Percentiles rank a stretch among this genome's conserved stretches.
Evolutionary conservation across 106 monocot species (phyloP).

Genomic region (Acorus calamus): DNA sequence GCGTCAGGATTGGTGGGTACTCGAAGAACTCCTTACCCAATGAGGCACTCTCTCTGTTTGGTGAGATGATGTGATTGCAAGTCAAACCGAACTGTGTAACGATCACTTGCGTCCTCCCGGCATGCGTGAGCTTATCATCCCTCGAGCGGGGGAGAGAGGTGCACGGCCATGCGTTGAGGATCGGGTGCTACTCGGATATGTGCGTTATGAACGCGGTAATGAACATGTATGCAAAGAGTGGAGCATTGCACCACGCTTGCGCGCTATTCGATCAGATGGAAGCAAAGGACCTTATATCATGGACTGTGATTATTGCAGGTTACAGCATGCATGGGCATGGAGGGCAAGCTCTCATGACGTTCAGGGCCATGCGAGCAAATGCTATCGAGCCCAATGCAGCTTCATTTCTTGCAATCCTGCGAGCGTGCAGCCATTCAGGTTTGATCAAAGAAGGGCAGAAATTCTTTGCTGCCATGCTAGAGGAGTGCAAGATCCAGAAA

Average conservation of each 20-base stretch:
- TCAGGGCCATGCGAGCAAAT: slow-evolving; percentile 39
- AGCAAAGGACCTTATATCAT: slow-evolving; percentile 34
- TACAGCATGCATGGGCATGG: slow-evolving; percentile 65
- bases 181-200: slow-evolving; percentile 18
- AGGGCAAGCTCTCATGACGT: slow-evolving; percentile 29
- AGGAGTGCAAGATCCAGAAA: slow-evolving; percentile 53
- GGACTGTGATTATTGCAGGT: slow-evolving; percentile 62
- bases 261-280: slow-evolving; percentile 27
- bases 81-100: slow-evolving; percentile 48
- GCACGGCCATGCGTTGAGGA: slow-evolving; percentile 38
- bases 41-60: slow-evolving; percentile 49
- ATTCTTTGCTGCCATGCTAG: slow-evolving; percentile 60
- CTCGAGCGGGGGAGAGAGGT: slow-evolving; percentile 72
- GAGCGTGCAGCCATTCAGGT: slow-evolving; percentile 62
- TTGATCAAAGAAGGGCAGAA: slow-evolving; percentile 49
- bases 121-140: slow-evolving; percentile 44
- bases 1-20: slow-evolving; percentile 42
- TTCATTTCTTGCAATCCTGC: slow-evolving; percentile 45
- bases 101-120: slow-evolving; percentile 61
- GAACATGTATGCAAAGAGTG: slow-evolving; percentile 67
- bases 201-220: slow-evolving; percentile 41
- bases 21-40: slow-evolving; percentile 48
- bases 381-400: slow-evolving; percentile 39
- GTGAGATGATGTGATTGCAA: slow-evolving; percentile 27
- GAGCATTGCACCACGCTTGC: slow-evolving; percentile 32